A percentile compares a stretch with the other conserved stretches of the same genome.
phyloP scores from a whole-genome alignment of 306 rosid species.

The Begonia loranthoides region DNA sequence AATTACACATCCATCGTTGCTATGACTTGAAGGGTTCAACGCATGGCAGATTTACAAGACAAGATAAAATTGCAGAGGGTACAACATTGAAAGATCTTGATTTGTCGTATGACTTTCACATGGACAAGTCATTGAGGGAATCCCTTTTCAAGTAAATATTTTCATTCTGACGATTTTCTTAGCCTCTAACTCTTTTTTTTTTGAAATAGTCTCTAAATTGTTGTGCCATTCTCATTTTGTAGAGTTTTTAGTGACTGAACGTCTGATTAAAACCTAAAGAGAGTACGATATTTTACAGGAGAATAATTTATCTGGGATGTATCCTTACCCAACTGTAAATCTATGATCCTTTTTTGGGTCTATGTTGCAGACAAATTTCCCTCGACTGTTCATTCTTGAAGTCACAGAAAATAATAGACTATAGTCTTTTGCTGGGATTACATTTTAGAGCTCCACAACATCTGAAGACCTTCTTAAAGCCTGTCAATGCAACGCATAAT shows the following conservation, averaged over 20 bases:
- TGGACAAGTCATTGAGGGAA: conserved; percentile 88
- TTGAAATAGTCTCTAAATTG: too few species aligned
- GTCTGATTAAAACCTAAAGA: too few species aligned
- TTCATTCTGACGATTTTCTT: background rate
- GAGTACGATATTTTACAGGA: too few species aligned
- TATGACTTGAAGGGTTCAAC: conserved; percentile 93
- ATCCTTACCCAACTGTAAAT: background rate
- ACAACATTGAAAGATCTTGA: conserved; percentile 88
- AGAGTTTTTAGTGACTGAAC: too few species aligned
- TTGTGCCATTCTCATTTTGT: too few species aligned
- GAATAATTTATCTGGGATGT: too few species aligned
- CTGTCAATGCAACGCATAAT: conserved; percentile 21
- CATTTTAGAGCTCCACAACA: conserved; percentile 93
- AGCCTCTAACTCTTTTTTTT: too few species aligned
- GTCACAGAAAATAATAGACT: conserved; percentile 83
- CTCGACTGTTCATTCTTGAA: conserved; percentile 77
- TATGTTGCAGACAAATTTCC: conserved; percentile 59
- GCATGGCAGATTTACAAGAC: conserved; percentile 57
- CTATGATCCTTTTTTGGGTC: conserved; percentile 14
- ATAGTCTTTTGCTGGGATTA: conserved; percentile 87
- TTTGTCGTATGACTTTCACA: conserved; percentile 63
- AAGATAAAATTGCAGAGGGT: conserved; percentile 41
- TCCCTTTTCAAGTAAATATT: conserved; percentile 59
- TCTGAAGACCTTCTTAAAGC: conserved; percentile 50
- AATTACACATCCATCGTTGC: conserved; percentile 72